These are phyloP conservation scores for Pseudocercospora macadamiae DNA, from an alignment of 2,329 filamentous ascomycete genomes.

Conservation along the genomic window DNA sequence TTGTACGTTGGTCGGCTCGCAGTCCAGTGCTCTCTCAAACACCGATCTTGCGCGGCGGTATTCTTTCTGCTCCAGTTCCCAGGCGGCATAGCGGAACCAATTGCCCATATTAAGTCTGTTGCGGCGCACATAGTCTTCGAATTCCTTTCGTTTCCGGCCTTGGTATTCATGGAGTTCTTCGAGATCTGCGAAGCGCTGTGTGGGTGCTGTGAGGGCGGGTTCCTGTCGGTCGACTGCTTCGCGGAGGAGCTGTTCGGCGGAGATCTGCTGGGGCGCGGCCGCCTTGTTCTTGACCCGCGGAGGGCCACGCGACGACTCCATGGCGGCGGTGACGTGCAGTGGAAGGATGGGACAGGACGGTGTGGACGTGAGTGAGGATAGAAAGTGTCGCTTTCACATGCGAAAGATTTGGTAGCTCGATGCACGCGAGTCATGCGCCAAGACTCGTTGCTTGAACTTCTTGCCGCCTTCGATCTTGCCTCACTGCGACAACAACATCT, in stretches of 20 bases:
- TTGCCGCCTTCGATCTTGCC: not conserved
- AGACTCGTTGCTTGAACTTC: not conserved
- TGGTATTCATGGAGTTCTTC: conserved; percentile 98
- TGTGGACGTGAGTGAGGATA: not conserved
- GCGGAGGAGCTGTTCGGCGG: conserved; percentile 92
- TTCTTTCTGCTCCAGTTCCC: conserved; percentile 98
- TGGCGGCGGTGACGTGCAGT: conserved; percentile 42
- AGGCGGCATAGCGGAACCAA: conserved; percentile 96
- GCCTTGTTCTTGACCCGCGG: conserved; percentile 99
- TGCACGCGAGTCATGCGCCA: conserved; percentile 6
- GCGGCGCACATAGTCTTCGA: conserved; percentile 95
- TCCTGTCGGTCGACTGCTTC: conserved; percentile 98
- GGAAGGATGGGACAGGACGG: not conserved
- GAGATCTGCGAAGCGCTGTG: conserved; percentile 91
- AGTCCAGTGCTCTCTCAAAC: conserved; percentile 92
- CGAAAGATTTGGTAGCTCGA: not conserved
- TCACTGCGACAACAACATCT: not conserved
- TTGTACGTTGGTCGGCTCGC: conserved; percentile 81
- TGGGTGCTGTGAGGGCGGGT: conserved; percentile 81
- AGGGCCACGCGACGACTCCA: conserved; percentile 90
- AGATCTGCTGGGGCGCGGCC: conserved; percentile 79
- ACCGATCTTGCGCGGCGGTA: conserved; percentile 87
- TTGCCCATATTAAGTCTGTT: conserved; percentile 97
- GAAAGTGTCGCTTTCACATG: conserved; percentile 10
- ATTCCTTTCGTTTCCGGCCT: conserved; percentile 92